phyloP scores from a whole-genome alignment of 192 early-diverging fungal species.

The Entomortierella beljakovae region DNA sequence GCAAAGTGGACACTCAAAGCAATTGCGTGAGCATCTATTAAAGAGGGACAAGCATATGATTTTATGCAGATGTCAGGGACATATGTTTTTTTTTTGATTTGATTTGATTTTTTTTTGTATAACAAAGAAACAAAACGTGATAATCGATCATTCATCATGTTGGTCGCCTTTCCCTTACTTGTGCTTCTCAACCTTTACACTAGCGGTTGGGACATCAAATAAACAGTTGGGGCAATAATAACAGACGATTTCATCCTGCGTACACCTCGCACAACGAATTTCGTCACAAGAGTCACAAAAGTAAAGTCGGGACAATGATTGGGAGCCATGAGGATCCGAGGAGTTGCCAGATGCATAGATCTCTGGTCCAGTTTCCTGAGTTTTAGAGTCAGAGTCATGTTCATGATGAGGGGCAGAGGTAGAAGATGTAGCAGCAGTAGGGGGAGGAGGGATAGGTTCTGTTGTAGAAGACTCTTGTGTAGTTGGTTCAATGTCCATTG shows the following conservation, averaged over 20 bases:
- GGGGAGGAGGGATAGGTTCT: not conserved
- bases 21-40: slow-evolving; percentile 88
- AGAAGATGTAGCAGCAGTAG: not conserved
- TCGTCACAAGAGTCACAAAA: slow-evolving; percentile 91
- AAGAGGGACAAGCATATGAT: slow-evolving; percentile 1
- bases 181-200: slow-evolving; percentile 96
- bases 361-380: slow-evolving; percentile 5
- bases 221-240: slow-evolving; percentile 98
- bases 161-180: slow-evolving; percentile 54
- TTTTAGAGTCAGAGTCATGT: not conserved
- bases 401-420: not conserved
- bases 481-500: slow-evolving; percentile 7
- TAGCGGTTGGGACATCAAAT: slow-evolving; percentile 96
- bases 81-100: not conserved
- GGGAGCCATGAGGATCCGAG: slow-evolving; percentile 43
- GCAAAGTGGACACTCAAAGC: slow-evolving; percentile 94
- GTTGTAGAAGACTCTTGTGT: not conserved
- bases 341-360: slow-evolving; percentile 42
- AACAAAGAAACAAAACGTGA: too few species aligned
- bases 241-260: slow-evolving; percentile 85
- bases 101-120: not conserved
- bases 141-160: too few species aligned
- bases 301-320: slow-evolving; percentile 78
- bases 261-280: slow-evolving; percentile 84
- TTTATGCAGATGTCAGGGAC: not conserved